Base-by-base conservation (phyloP, 225 moss, liverwort and hornwort genomes). In the Marchantia polymorpha region DNA sequence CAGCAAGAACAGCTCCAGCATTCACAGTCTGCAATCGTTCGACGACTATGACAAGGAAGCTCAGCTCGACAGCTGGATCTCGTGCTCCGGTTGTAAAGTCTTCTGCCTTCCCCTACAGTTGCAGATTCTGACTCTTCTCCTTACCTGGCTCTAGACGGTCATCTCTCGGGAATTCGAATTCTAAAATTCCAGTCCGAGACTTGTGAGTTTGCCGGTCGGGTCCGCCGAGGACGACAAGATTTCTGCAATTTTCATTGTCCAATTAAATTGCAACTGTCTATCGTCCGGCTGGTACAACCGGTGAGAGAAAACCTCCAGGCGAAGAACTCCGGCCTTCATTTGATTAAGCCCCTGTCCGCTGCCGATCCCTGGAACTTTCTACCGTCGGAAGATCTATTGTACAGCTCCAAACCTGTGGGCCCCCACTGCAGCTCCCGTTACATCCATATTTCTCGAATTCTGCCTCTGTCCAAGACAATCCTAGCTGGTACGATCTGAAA, bases 31-130 rank as follows among this genome's bases (percentile, higher is more conserved):
- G 12, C 67, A 3, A 67, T 31, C 67, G 25, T 29, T 27, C 12
- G 67, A 67, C 29, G 67, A 67, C 30, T 67, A 61, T 39, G 39
- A 39, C 14, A 22, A 54, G 23, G 75, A 59, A 12, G 58, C 29
- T 20, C 30, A 27, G 10, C 61, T 77, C 22, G 63, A 77, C 19
- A 77, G 47, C 22, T 77, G 63, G 77, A 77, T 64, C 12, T 46
- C 77, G 11, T 16, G 13, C 30, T 77, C 77, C 1, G 77, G 47
- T 4, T 39, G 46, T 46, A 30, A n/a, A 9, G 30, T 67, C 0
- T 14, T 2, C 2, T 67, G 15, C 30, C 67, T 67, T 67, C 67
- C 14, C 67, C 30, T 30, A 31, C 29, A 29, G 23, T 30, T 29
- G 31, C 31, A 12, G 6, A 27, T 56, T 39, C 39, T 39, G 39